phyloP scores from a whole-genome alignment of 148 eudicot genomes.

The Chenopodium suecicum region DNA sequence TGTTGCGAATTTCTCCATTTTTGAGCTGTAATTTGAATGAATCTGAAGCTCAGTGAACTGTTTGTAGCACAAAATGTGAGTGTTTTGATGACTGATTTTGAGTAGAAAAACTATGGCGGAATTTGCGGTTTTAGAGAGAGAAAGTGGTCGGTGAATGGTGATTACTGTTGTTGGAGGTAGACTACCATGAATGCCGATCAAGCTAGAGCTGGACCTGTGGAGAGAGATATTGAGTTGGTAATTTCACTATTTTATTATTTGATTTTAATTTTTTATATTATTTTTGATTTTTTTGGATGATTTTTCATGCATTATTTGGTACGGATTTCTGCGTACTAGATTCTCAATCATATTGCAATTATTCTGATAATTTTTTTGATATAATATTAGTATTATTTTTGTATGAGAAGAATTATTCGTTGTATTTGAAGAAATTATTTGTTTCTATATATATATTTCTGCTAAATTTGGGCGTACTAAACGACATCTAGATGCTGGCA shows the following conservation, averaged over 20 bases:
- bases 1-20: neutral
- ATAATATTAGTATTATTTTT: neutral
- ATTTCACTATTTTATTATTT: neutral
- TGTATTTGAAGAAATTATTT: neutral
- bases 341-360: neutral
- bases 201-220: slow-evolving; percentile 38
- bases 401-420: neutral
- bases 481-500: slow-evolving; percentile 6
- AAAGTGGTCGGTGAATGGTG: slow-evolving; percentile 32
- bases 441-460: slow-evolving; percentile 7
- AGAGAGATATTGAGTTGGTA: slow-evolving; percentile 47
- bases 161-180: slow-evolving; percentile 8
- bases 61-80: slow-evolving; percentile 14
- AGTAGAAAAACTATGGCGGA: slow-evolving; percentile 5
- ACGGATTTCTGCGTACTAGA: slow-evolving; percentile 8
- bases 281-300: neutral
- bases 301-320: slow-evolving; percentile 6
- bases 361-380: neutral
- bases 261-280: neutral
- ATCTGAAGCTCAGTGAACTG: slow-evolving; percentile 23
- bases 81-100: slow-evolving; percentile 11
- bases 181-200: slow-evolving; percentile 37
- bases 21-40: neutral
- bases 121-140: slow-evolving; percentile 21
- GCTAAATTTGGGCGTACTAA: neutral